Evolutionary conservation across 1,284 basidiomycete species (phyloP).

Genomic region (Afroboletus lepidellus): DNA sequence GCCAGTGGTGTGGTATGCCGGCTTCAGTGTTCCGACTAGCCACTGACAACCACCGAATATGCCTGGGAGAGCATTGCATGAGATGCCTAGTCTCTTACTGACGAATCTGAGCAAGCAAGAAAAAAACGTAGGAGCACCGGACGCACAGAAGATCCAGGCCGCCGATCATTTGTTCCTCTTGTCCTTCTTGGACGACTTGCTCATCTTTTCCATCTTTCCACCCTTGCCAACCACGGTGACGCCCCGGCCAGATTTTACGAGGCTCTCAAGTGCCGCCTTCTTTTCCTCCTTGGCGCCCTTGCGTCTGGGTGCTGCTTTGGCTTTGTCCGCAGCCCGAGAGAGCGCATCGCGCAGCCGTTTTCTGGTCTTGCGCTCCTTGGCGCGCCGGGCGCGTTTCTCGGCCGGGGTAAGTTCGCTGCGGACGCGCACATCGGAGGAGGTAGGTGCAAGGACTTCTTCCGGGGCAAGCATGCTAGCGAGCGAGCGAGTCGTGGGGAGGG

Average conservation of each 20-base stretch:
- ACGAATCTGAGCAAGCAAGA: neutral
- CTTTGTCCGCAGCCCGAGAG: slow-evolving; percentile 66
- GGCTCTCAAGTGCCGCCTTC: slow-evolving; percentile 71
- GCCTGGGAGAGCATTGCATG: neutral
- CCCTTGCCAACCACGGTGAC: slow-evolving; percentile 85
- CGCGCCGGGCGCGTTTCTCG: slow-evolving; percentile 75
- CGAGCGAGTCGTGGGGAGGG: slow-evolving; percentile 81
- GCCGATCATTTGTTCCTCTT: slow-evolving; percentile 16
- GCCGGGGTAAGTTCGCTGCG: slow-evolving; percentile 82
- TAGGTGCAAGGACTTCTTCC: slow-evolving; percentile 82
- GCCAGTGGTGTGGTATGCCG: neutral
- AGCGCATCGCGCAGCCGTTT: slow-evolving; percentile 72
- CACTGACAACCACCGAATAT: neutral
- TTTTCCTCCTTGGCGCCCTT: slow-evolving; percentile 74
- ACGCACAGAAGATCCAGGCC: slow-evolving; percentile 5
- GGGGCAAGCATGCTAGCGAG: slow-evolving; percentile 86
- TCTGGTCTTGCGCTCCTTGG: slow-evolving; percentile 74
- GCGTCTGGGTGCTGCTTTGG: slow-evolving; percentile 36
- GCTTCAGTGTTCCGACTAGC: neutral
- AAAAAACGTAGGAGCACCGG: neutral
- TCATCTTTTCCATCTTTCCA: slow-evolving; percentile 28
- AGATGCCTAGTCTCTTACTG: neutral
- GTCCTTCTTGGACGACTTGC: slow-evolving; percentile 2
- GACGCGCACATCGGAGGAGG: slow-evolving; percentile 54
- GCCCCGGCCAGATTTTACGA: slow-evolving; percentile 84